Percentiles rank a stretch among this genome's conserved stretches.
Evolutionary conservation across 352 stramenopile genomes (phyloP).

Genomic region (Pythium aquatile): DNA sequence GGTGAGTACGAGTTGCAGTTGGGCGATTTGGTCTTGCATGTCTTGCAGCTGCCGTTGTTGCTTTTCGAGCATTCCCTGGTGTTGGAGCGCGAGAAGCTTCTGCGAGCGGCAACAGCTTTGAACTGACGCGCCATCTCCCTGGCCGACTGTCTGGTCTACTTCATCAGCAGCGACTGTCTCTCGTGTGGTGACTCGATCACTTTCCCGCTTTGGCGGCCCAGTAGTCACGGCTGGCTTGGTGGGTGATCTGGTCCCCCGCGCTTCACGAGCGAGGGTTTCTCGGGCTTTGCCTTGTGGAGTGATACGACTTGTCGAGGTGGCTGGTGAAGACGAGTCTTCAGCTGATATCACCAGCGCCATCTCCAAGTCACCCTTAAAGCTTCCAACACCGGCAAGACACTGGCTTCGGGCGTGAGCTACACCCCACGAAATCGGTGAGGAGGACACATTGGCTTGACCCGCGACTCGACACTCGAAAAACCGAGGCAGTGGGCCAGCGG

Average conservation of each 20-base stretch:
- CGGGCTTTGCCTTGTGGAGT: neutral
- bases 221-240: neutral
- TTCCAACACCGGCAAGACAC: constrained; percentile 58
- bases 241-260: neutral
- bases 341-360: constrained; percentile 32
- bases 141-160: neutral
- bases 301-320: neutral
- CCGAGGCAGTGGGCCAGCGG: constrained; percentile 41
- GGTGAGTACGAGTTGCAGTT: constrained; percentile 45
- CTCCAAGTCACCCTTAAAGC: constrained; percentile 51
- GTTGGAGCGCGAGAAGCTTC: constrained; percentile 63
- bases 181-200: neutral
- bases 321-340: neutral
- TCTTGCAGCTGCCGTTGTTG: constrained; percentile 69
- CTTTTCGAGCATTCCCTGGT: constrained; percentile 77
- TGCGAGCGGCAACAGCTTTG: constrained; percentile 59
- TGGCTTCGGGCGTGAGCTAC: constrained; percentile 35
- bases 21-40: constrained; percentile 69
- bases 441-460: constrained; percentile 6
- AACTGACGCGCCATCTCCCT: neutral
- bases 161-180: neutral
- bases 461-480: constrained; percentile 72
- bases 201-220: too few species aligned
- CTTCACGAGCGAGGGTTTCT: neutral
- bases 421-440: constrained; percentile 33